Conservation (phyloP, 257 asterid genomes). For the Fraxinus pennsylvanica region DNA sequence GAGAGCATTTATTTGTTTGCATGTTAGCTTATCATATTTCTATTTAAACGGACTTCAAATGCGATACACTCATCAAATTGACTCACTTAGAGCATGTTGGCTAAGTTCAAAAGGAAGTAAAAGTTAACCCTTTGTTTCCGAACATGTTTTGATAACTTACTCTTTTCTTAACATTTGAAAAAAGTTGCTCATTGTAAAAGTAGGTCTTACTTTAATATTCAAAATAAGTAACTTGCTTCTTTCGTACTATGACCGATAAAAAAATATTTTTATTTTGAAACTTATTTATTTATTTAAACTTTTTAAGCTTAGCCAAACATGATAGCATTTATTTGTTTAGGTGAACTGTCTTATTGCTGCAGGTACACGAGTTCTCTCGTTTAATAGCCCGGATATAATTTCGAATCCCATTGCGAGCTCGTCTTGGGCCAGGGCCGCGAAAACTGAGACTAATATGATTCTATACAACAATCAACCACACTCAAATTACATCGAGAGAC, state of each 20-base stretch:
- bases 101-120: background rate
- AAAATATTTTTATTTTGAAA: background rate
- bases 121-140: background rate
- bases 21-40: background rate
- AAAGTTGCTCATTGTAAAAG: background rate
- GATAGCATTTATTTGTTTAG: background rate
- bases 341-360: constrained; percentile 4
- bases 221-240: background rate
- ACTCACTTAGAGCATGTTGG: background rate
- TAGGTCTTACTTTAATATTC: too few species aligned
- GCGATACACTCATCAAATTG: too few species aligned
- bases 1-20: background rate
- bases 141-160: background rate
- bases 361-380: constrained; percentile 55
- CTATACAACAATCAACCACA: constrained; percentile 38
- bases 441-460: constrained; percentile 39
- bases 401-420: constrained; percentile 42
- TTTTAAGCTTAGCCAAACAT: background rate
- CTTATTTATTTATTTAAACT: background rate
- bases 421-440: constrained; percentile 51
- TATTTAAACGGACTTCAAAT: background rate
- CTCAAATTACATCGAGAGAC: constrained; percentile 37
- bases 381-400: constrained; percentile 46
- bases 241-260: background rate
- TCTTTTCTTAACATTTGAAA: background rate